Evolutionary conservation across 768 basidiomycete species (phyloP).

Genomic region (Hygrophoropsis aurantiaca): DNA sequence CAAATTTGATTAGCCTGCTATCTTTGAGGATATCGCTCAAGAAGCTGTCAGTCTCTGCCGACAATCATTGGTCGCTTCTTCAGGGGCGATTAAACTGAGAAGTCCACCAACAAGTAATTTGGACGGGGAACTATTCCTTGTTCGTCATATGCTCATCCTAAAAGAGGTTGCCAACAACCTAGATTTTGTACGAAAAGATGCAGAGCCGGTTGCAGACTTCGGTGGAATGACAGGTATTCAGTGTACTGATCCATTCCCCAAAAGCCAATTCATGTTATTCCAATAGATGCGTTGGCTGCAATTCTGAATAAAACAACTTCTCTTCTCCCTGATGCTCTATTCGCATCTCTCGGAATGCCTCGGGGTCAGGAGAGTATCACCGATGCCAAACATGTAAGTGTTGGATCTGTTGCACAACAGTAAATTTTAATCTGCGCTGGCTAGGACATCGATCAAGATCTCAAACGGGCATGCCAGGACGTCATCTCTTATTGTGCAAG

Average conservation of each 20-base stretch:
- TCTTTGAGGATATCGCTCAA: slow-evolving; percentile 95
- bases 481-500: slow-evolving; percentile 67
- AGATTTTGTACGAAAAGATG: slow-evolving; percentile 55
- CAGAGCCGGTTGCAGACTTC: slow-evolving; percentile 41
- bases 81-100: slow-evolving; percentile 59
- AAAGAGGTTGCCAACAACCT: slow-evolving; percentile 86
- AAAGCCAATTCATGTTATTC: neutral
- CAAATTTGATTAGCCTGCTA: slow-evolving; percentile 65
- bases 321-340: slow-evolving; percentile 64
- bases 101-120: slow-evolving; percentile 44
- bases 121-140: slow-evolving; percentile 84
- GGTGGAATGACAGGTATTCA: slow-evolving; percentile 60
- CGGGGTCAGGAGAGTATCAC: slow-evolving; percentile 59
- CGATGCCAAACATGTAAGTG: slow-evolving; percentile 70
- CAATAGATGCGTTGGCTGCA: slow-evolving; percentile 30
- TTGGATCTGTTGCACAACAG: neutral
- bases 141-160: slow-evolving; percentile 85
- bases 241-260: neutral
- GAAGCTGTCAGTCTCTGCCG: slow-evolving; percentile 85
- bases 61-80: slow-evolving; percentile 73
- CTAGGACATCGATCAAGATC: slow-evolving; percentile 86
- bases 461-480: slow-evolving; percentile 83
- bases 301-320: slow-evolving; percentile 33
- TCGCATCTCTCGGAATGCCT: slow-evolving; percentile 68
- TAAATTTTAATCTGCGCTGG: too few species aligned